Evolutionary conservation across 148 eudicot genomes (phyloP).

Genomic region (Vaccinium darrowii): DNA sequence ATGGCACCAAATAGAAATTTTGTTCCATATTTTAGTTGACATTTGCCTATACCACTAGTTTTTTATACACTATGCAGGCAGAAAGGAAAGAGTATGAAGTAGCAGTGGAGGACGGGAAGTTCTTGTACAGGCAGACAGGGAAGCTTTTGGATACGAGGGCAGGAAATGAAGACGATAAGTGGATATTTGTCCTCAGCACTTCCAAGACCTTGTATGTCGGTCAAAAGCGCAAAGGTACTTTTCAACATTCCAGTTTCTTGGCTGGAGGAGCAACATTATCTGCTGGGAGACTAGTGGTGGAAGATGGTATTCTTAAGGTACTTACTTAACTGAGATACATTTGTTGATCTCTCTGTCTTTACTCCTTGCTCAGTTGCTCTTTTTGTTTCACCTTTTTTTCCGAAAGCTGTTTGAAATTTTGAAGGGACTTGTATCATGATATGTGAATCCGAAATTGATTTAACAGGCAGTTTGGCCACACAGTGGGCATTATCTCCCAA

Average conservation of each 20-base stretch:
- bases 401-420: neutral
- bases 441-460: neutral
- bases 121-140: conserved; percentile 29
- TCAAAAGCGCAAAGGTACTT: conserved; percentile 33
- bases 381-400: neutral
- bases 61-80: conserved; percentile 20
- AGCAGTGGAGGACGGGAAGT: conserved; percentile 32
- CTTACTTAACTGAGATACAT: neutral
- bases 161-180: conserved; percentile 30
- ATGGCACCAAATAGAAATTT: neutral
- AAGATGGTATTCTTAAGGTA: conserved; percentile 35
- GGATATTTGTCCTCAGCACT: conserved; percentile 43
- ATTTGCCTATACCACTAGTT: neutral
- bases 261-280: conserved; percentile 47
- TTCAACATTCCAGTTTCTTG: conserved; percentile 47
- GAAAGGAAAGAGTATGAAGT: conserved; percentile 40
- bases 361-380: neutral
- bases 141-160: conserved; percentile 28
- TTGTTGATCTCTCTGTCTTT: too few relatives aligned
- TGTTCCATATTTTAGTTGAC: neutral
- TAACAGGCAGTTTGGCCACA: conserved; percentile 54
- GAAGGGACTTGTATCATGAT: neutral
- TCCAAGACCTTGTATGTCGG: conserved; percentile 36
- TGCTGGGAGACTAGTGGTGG: conserved; percentile 41
- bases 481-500: conserved; percentile 92